Base-by-base conservation (phyloP, 2,329 filamentous ascomycete genomes). In the Huntiella bhutanensis region DNA sequence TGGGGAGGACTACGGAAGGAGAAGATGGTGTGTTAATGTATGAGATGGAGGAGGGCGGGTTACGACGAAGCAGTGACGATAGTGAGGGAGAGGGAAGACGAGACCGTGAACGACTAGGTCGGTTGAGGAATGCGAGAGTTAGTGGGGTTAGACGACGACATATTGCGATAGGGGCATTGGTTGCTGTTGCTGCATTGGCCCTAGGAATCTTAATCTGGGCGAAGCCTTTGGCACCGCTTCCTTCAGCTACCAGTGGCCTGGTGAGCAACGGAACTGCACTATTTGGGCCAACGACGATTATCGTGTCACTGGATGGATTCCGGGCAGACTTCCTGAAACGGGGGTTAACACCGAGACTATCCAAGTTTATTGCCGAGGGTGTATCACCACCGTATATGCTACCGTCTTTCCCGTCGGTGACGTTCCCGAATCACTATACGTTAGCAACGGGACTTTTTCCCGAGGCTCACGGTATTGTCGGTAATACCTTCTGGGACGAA, bases 391-490 rank as follows among this genome's bases (percentile, higher is more conserved):
- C 77, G 53, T 95, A 88, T 62, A 95, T 98, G 86, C 71, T 76
- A 5, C 91, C 91, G 0, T 92, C 85, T 35, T 98, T 98, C 53
- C 91, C 91, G 0, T 93, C 84, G 16, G 84, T 98, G 40, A 98
- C 91, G 0, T 98, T 98, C 55, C 91, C 91, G 10, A 88, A 96
- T 55, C 91, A 96, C 60, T 95, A 88, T 60, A 95, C 88, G 0
- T 67, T 96, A 34, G 84, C 85, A 0, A 96, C 91, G 0, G 91
- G 91, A 0, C 63, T 96, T 19, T 86, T 96, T 54, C 91, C 91
- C 0, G 88, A 96, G 62, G 80, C 79, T 48, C 91, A 98, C 57
- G 91, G 91, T 0, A 70, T 98, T 3, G 87, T 98, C 1, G 83
- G 86, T 4, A 98, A 98, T 58, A 82, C 76, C 1, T 98, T 98